Evolutionary conservation across 2,329 filamentous ascomycete genomes (phyloP).

Genomic region (Botryotinia globosa): DNA sequence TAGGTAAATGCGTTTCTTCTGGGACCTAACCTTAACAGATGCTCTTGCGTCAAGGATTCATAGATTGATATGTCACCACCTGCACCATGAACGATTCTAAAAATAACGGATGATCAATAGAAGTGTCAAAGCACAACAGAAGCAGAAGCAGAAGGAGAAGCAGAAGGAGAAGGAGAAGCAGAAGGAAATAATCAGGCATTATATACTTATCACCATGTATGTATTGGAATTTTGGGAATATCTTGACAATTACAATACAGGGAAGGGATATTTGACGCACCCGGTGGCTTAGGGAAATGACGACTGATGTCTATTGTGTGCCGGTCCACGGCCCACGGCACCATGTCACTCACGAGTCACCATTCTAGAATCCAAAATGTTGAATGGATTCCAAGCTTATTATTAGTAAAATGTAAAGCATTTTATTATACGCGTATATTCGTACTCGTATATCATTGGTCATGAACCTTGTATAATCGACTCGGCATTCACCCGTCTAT

Average conservation of each 20-base stretch:
- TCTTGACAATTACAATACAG: background rate
- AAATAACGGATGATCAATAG: background rate
- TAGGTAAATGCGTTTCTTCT: background rate
- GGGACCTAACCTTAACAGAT: background rate
- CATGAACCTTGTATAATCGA: background rate
- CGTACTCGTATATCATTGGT: background rate
- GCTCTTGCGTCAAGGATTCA: background rate
- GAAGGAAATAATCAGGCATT: background rate
- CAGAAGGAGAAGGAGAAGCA: too few relatives aligned
- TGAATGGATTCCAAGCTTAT: background rate
- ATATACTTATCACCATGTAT: background rate
- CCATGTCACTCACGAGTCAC: too few relatives aligned
- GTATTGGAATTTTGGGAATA: background rate
- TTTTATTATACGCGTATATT: background rate
- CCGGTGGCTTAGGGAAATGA: constrained; percentile 9
- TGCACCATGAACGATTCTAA: background rate
- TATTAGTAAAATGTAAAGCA: background rate
- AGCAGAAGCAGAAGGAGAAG: too few relatives aligned
- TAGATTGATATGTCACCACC: background rate
- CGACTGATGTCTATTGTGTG: background rate
- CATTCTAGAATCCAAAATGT: background rate
- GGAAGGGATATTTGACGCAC: background rate
- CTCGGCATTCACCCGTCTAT: background rate
- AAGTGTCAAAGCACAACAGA: background rate
- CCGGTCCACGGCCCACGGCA: background rate